Evolutionary conservation across 495 filamentous ascomycete species (phyloP), one percentile per base, ranked within the genome.

Genomic region (Hypoxylon fragiforme): DNA sequence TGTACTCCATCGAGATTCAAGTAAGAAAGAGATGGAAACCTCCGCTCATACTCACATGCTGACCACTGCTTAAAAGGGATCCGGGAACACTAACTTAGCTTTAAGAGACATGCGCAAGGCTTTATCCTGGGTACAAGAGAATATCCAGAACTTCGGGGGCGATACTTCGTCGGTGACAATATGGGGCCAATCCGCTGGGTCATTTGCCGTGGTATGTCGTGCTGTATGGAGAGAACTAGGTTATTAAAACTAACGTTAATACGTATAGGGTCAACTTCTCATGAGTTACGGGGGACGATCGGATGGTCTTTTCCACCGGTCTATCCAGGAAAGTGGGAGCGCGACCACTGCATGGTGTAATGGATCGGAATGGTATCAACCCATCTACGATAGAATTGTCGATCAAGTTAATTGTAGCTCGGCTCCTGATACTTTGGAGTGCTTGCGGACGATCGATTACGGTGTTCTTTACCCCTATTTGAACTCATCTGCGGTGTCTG

Each of bases 41-140:
- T n/a, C 15, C 21, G 3, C 2, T 14, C 14, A 14, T 7, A n/a
- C n/a, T n/a, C n/a, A n/a, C n/a, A n/a, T n/a, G 13, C 48, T 50
- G 24, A 48, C 40, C 18, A 8, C 8, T 48, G 0, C 2, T 13
- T 8, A 3, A 37, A 42, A 66, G 63, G 64, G 64, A 4, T 67
- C 68, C 5, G 68, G 68, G 22, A 69, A 71, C 38, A 68, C 68
- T 3, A 71, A 69, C 46, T 44, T 71, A 8, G 65, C 65, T 16
- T 45, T 85, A 7, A 71, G 78, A 3, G 81, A 85, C 44, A 81
- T 83, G 64, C 74, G 78, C 1, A 69, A 73, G 2, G 82, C 74
- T 13, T 57, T 85, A 16, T 60, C 80, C 36, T 85, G 82, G 82
- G 69, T 82, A 1, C 75, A 78, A 8, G 78, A 83, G 47, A 83